phyloP scores from a whole-genome alignment of 257 asterid genomes.

The Verbena officinalis region DNA sequence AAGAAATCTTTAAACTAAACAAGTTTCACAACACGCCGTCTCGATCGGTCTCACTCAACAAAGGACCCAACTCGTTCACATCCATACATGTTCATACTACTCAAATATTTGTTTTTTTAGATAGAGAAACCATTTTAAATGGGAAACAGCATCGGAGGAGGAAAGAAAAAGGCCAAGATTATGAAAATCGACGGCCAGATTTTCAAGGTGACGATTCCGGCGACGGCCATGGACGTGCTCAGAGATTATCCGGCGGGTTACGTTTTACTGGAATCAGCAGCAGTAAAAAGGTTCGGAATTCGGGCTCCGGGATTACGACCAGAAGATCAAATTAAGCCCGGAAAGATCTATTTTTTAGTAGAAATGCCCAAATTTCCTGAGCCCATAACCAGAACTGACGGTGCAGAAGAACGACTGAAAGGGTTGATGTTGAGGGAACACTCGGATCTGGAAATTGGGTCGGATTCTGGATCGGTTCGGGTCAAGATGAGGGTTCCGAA shows the following conservation, averaged over 20 bases:
- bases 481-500: conserved; percentile 68
- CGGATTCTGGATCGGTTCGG: conserved; percentile 46
- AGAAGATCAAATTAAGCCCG: conserved; percentile 51
- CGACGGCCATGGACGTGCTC: conserved; percentile 53
- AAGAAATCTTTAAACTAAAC: conserved; percentile 16
- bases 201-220: conserved; percentile 58
- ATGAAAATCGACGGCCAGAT: conserved; percentile 64
- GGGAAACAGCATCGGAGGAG: conserved; percentile 60
- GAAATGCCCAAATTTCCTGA: conserved; percentile 68
- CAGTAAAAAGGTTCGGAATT: conserved; percentile 55
- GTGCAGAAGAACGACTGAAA: conserved; percentile 56
- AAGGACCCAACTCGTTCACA: background rate
- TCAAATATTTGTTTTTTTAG: too few relatives aligned
- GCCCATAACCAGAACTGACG: conserved; percentile 34
- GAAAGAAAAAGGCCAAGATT: conserved; percentile 50
- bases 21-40: conserved; percentile 31
- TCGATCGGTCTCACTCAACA: background rate
- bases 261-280: conserved; percentile 54
- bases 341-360: conserved; percentile 62
- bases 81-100: background rate
- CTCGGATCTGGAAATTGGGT: conserved; percentile 27
- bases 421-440: conserved; percentile 48
- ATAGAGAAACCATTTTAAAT: conserved; percentile 30
- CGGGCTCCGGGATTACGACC: conserved; percentile 61
- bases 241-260: conserved; percentile 52